These are phyloP conservation scores for Talaromyces rugulosus DNA, from an alignment of 2,329 filamentous ascomycete genomes.

Conservation along the genomic window DNA sequence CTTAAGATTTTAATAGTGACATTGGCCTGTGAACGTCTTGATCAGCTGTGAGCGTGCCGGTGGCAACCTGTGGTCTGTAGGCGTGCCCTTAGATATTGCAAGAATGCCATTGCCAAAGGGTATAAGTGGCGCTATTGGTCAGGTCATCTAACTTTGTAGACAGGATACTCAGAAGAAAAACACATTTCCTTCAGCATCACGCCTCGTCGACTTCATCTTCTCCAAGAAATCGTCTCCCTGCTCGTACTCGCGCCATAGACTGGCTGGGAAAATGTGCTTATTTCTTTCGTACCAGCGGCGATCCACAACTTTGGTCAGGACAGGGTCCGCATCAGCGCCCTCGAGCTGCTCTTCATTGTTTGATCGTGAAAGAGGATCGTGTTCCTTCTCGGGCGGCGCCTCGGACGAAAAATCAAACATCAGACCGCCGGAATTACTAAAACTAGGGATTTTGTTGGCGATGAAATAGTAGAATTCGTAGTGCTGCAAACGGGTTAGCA, in stretches of 20 bases:
- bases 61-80: background rate
- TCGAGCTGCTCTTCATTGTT: slow-evolving; percentile 58
- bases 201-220: slow-evolving; percentile 65
- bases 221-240: slow-evolving; percentile 70
- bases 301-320: slow-evolving; percentile 88
- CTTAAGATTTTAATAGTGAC: too few relatives aligned
- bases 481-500: slow-evolving; percentile 56
- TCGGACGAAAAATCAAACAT: slow-evolving; percentile 71
- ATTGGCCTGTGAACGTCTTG: background rate
- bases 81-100: background rate
- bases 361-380: slow-evolving; percentile 42
- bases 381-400: slow-evolving; percentile 25
- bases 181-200: slow-evolving; percentile 83
- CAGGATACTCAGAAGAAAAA: slow-evolving; percentile 67
- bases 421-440: slow-evolving; percentile 65
- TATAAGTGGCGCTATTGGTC: background rate
- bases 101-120: background rate
- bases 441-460: slow-evolving; percentile 66
- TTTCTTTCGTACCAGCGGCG: slow-evolving; percentile 95
- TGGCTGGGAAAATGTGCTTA: slow-evolving; percentile 97
- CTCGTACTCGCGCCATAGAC: slow-evolving; percentile 92
- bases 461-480: slow-evolving; percentile 98
- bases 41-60: background rate
- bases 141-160: background rate
- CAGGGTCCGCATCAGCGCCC: slow-evolving; percentile 72